Evolutionary conservation across 2,329 filamentous ascomycete species (phyloP).

Genomic region (Tolypocladium nubicola): DNA sequence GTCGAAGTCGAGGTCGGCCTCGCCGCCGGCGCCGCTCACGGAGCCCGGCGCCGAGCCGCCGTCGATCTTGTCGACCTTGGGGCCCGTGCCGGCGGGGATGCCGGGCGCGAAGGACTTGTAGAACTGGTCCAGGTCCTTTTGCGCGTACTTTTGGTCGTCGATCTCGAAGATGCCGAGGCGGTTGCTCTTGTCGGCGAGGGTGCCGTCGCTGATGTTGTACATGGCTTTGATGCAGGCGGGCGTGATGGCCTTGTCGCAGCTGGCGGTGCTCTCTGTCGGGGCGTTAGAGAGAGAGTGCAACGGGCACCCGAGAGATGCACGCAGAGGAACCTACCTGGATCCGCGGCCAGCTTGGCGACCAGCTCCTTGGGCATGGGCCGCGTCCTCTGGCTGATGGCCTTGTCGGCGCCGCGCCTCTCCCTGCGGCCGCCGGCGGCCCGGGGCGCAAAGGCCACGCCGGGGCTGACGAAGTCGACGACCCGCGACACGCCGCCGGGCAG

Average conservation of each 20-base stretch:
- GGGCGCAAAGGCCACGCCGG: slow-evolving; percentile 16
- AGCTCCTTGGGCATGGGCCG: background rate
- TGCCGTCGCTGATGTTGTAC: slow-evolving; percentile 31
- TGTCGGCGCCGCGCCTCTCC: background rate
- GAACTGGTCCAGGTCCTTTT: slow-evolving; percentile 33
- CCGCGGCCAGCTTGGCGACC: background rate
- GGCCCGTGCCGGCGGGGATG: slow-evolving; percentile 30
- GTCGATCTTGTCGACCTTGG: slow-evolving; percentile 34
- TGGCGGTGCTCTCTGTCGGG: slow-evolving; percentile 1
- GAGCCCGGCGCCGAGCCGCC: slow-evolving; percentile 32
- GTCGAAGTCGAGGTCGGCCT: slow-evolving; percentile 44
- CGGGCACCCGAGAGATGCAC: too few relatives aligned
- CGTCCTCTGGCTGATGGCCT: background rate
- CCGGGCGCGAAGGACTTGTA: slow-evolving; percentile 31
- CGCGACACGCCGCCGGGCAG: slow-evolving; percentile 24
- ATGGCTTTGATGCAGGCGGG: slow-evolving; percentile 43
- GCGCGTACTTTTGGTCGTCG: slow-evolving; percentile 38
- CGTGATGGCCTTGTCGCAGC: slow-evolving; percentile 44
- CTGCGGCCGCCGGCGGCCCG: background rate
- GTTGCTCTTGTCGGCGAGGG: slow-evolving; percentile 26
- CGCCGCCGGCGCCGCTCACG: slow-evolving; percentile 20
- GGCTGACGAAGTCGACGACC: slow-evolving; percentile 31
- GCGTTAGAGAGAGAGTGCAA: background rate
- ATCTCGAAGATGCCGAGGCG: slow-evolving; percentile 43
- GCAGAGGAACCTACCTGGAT: background rate